Percentiles rank a stretch among this genome's conserved stretches.
Conservation (phyloP, 108 stramenopile species). For the Skeletonema grethae region DNA sequence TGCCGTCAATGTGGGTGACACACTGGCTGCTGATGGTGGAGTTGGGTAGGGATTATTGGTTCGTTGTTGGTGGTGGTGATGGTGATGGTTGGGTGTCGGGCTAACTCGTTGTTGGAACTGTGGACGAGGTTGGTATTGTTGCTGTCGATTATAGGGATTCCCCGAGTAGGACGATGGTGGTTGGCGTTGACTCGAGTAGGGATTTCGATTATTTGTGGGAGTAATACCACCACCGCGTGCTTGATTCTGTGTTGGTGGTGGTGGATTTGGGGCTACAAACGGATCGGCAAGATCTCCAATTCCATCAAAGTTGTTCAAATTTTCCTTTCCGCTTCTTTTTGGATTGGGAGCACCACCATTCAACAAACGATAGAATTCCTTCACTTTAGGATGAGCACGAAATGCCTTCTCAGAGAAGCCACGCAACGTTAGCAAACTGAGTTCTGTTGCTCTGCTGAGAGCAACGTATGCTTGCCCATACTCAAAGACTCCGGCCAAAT, state of each 20-base stretch:
- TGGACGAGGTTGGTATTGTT: constrained; percentile 1
- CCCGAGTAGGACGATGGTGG: background rate
- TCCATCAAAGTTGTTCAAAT: background rate
- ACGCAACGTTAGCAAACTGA: constrained; percentile 54
- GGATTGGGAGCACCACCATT: constrained; percentile 7
- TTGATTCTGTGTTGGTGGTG: background rate
- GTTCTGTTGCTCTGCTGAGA: constrained; percentile 73
- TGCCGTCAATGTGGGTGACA: constrained; percentile 36
- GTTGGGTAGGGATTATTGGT: background rate
- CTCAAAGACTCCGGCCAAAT: constrained; percentile 82
- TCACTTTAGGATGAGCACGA: constrained; percentile 54
- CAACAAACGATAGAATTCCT: constrained; percentile 18
- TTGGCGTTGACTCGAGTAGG: constrained; percentile 14
- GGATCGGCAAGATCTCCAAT: background rate
- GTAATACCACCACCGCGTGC: background rate
- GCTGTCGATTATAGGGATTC: constrained; percentile 13
- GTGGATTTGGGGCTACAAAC: background rate
- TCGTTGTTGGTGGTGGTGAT: constrained; percentile 5
- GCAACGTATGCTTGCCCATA: constrained; percentile 94
- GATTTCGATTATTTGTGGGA: background rate
- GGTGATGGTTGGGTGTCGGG: background rate
- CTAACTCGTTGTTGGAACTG: constrained; percentile 5
- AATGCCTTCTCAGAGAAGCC: constrained; percentile 60
- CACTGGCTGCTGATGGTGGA: constrained; percentile 7
- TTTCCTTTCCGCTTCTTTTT: background rate